phyloP scores from a whole-genome alignment of 2,329 filamentous ascomycete species.

The Ophiocordyceps australis region DNA sequence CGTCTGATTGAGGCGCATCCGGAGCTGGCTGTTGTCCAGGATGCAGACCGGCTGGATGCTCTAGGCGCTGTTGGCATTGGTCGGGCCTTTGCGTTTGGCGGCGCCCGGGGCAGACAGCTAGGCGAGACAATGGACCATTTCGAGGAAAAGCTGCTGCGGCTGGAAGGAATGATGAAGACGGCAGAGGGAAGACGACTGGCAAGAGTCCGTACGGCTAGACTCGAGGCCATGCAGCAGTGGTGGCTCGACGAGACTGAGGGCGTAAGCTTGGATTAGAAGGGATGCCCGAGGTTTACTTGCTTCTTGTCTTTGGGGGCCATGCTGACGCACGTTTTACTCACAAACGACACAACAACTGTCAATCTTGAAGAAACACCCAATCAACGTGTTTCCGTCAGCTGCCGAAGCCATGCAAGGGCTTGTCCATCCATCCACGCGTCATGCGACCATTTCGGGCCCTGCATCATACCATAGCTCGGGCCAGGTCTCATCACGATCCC shows the following conservation, averaged over 20 bases:
- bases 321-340: too few species aligned
- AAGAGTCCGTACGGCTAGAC: constrained; percentile 29
- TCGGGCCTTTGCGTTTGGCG: constrained; percentile 45
- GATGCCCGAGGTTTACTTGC: too few species aligned
- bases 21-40: constrained; percentile 58
- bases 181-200: constrained; percentile 33
- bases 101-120: constrained; percentile 41
- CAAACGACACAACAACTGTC: too few species aligned
- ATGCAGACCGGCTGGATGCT: constrained; percentile 83
- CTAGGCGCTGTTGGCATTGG: constrained; percentile 76
- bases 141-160: constrained; percentile 50
- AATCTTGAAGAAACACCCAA: too few species aligned
- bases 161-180: constrained; percentile 51
- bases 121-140: constrained; percentile 56
- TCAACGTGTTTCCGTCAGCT: too few species aligned
- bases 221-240: constrained; percentile 36
- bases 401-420: neutral
- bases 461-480: too few species aligned
- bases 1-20: constrained; percentile 46
- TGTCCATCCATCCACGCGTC: neutral
- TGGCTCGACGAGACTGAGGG: constrained; percentile 31
- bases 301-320: too few species aligned
- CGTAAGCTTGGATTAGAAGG: constrained; percentile 1
- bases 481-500: too few species aligned
- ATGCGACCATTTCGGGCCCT: too few species aligned